Conservation (phyloP, 2,329 filamentous ascomycete species). For the Diaporthe ilicicola region DNA sequence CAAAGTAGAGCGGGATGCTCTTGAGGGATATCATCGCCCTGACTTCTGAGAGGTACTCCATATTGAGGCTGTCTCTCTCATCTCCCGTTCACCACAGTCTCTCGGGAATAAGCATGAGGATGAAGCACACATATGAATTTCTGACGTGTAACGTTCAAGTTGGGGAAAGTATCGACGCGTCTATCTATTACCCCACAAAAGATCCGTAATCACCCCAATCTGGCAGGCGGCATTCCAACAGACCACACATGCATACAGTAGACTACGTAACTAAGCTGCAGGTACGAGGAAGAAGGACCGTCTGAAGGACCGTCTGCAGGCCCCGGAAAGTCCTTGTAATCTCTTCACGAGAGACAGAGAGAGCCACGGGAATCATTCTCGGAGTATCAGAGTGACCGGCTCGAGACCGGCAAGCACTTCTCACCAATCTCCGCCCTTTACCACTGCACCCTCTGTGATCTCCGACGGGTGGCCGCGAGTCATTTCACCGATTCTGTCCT, state of each 20-base stretch:
- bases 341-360: neutral
- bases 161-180: neutral
- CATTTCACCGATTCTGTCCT: slow-evolving; percentile 6
- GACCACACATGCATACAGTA: neutral
- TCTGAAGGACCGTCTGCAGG: too few species aligned
- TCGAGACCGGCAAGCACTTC: neutral
- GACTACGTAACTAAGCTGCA: neutral
- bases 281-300: neutral
- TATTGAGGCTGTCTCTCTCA: neutral
- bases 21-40: neutral
- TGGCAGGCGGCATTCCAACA: neutral
- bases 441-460: neutral
- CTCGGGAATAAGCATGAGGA: neutral
- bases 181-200: neutral
- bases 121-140: neutral
- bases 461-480: neutral
- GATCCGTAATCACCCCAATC: neutral
- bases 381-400: neutral
- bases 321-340: too few species aligned
- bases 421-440: neutral
- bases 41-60: neutral
- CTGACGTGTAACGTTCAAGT: neutral
- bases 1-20: neutral
- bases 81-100: neutral
- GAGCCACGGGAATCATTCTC: neutral